Evolutionary conservation across 768 basidiomycete species (phyloP).

Genomic region (Trametes cubensis): DNA sequence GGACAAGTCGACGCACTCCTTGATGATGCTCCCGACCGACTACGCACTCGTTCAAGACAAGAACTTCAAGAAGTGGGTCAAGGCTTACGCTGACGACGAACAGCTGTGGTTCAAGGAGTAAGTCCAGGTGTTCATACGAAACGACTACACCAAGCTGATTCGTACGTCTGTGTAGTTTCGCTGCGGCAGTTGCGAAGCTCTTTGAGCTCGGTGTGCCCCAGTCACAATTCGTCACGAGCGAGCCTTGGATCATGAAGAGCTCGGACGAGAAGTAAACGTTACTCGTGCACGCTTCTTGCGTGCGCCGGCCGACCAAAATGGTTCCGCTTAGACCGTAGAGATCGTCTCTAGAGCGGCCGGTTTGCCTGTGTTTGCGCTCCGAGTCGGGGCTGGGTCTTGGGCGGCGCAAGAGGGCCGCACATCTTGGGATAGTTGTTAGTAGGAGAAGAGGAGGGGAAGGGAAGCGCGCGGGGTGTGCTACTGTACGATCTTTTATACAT

Average conservation of each 20-base stretch:
- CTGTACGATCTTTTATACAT: slow-evolving; percentile 14
- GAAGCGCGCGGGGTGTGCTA: slow-evolving; percentile 6
- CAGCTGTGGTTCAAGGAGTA: slow-evolving; percentile 94
- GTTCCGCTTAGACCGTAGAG: slow-evolving; percentile 19
- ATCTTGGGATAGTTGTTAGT: not conserved
- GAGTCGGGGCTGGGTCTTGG: no score
- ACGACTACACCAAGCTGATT: slow-evolving; percentile 5
- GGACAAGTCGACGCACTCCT: slow-evolving; percentile 83
- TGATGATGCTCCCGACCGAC: slow-evolving; percentile 98
- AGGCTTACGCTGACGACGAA: slow-evolving; percentile 84
- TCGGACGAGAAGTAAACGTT: slow-evolving; percentile 43
- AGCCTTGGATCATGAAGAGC: slow-evolving; percentile 75
- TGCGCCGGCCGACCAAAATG: not conserved
- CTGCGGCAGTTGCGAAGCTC: slow-evolving; percentile 72
- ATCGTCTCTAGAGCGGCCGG: slow-evolving; percentile 10
- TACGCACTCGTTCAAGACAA: slow-evolving; percentile 90
- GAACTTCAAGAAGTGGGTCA: slow-evolving; percentile 85
- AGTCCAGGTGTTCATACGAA: slow-evolving; percentile 35
- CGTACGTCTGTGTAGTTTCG: slow-evolving; percentile 60
- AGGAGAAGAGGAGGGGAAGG: not conserved
- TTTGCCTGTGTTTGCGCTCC: no score
- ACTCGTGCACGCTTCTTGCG: no score
- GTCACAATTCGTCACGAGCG: slow-evolving; percentile 69
- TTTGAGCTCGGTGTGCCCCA: slow-evolving; percentile 94
- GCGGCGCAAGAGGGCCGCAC: not conserved